Base-by-base conservation (phyloP, 1,284 basidiomycete species). In the Trichosporon ovoides region DNA sequence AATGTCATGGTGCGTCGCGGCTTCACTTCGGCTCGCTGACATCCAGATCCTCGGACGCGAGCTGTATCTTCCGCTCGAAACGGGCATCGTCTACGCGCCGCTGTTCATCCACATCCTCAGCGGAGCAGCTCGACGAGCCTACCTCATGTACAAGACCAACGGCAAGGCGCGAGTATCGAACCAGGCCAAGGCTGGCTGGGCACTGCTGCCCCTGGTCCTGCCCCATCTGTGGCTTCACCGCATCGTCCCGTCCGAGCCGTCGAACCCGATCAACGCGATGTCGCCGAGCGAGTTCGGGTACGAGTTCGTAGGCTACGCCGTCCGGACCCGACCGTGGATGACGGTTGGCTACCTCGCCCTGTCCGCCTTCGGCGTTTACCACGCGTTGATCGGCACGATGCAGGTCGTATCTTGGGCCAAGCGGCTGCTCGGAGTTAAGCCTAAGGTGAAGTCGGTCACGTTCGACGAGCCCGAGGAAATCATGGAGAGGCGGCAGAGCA, bases 51-150 rank as follows among this genome's bases (percentile, higher is more conserved):
- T 76, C 18, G 67, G 69, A 2, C 57, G 73, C 35, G 74, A 71
- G 22, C 65, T 72, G n/a, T 76, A 74, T 58, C 68, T 72, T 36
- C 68, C 71, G 11, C 61, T 69, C 10, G 74, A 76, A 56, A 67
- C 68, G 1, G 46, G 66, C 3, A 56, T 71, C 16, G 64, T 75
- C 13, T 74, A 72, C 62, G 52, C 60, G 10, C 69, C 74, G 4
- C 58, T 76, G 1, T 52, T 58, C 10, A 22, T 72, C 6, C 76
- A 78, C 58, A 48, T 74, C 24, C 9, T 57, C 18, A 60, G 70
- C 2, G 69, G 70, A 5, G 22, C 68, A 31, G 20, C 60, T 7
- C 62, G 64, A 13, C 70, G 73, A 7, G 38, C 66, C 16, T 35
- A 68, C 40, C 43, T 71, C 40, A 54, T 56, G 16, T 49, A n/a